Conservation (phyloP, 179 eudicot species). For the Beta corolliflora region DNA sequence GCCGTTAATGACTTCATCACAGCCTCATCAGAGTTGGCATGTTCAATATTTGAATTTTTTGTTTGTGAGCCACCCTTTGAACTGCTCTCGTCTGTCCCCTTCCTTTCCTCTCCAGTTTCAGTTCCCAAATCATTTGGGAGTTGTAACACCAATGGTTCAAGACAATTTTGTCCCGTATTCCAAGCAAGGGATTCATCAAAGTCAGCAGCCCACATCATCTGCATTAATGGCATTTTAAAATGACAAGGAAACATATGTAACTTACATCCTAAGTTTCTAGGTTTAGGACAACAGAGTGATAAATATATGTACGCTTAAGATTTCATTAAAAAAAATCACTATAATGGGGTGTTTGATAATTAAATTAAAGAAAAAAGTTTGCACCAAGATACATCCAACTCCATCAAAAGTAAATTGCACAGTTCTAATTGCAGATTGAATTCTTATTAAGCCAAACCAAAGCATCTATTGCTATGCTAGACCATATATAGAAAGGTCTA, state of each 20-base stretch:
- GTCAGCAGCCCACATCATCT: slow-evolving; percentile 99
- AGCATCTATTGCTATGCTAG: not conserved
- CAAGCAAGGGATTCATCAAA: slow-evolving; percentile 74
- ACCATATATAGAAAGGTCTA: not conserved
- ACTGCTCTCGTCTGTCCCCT: slow-evolving; percentile 39
- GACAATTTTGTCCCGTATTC: slow-evolving; percentile 66
- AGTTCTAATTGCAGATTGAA: not conserved
- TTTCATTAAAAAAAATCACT: not conserved
- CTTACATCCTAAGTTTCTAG: not conserved
- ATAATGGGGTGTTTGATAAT: not conserved
- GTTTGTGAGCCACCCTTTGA: slow-evolving; percentile 47
- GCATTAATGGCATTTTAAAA: slow-evolving; percentile 31
- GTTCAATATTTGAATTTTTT: slow-evolving; percentile 47
- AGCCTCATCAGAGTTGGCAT: slow-evolving; percentile 46
- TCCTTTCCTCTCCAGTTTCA: slow-evolving; percentile 53
- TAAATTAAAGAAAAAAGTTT: not conserved
- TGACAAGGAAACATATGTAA: slow-evolving; percentile 13
- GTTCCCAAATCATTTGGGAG: slow-evolving; percentile 54
- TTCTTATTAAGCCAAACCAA: not conserved
- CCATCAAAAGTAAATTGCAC: not conserved
- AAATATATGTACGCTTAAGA: not conserved
- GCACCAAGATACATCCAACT: not conserved
- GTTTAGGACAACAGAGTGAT: not conserved
- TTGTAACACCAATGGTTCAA: slow-evolving; percentile 70
- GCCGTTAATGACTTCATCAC: slow-evolving; percentile 53